phyloP scores from a whole-genome alignment of 169 alveolate species.

The Cryptosporidium felis region DNA sequence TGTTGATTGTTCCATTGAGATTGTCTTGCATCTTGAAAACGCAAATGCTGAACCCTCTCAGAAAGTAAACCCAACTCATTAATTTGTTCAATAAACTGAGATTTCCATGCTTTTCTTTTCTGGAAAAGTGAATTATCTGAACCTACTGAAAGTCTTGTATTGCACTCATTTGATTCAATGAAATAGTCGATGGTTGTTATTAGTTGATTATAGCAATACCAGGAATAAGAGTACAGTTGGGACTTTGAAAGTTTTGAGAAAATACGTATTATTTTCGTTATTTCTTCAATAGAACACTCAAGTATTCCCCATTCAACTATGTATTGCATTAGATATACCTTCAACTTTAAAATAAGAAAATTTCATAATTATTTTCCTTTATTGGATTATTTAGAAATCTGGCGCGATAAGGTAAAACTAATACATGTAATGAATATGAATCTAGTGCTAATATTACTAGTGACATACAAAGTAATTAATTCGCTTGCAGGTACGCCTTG shows the following conservation, averaged over 20 bases:
- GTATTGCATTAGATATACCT: no score
- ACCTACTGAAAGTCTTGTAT: not conserved
- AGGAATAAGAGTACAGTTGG: conserved; percentile 59
- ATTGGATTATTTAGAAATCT: not conserved
- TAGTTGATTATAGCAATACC: conserved; percentile 68
- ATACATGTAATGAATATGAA: conserved; percentile 9
- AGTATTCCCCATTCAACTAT: conserved; percentile 30
- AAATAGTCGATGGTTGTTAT: not conserved
- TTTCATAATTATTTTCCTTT: no score
- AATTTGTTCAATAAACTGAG: not conserved
- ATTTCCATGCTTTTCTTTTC: not conserved
- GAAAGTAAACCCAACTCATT: conserved; percentile 6
- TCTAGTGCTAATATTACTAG: not conserved
- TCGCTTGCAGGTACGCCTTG: conserved; percentile 5
- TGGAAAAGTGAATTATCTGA: not conserved
- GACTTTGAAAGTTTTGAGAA: conserved; percentile 24
- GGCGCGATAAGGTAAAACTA: not conserved
- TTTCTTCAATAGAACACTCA: conserved; percentile 13
- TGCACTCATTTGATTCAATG: not conserved
- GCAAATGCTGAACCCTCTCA: conserved; percentile 61
- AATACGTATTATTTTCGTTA: not conserved
- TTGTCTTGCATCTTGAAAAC: conserved; percentile 53
- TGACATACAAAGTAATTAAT: not conserved
- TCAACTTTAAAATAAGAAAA: no score
- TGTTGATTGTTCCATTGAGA: conserved; percentile 24